Evolutionary conservation across 441 rosid species (phyloP), one percentile per base, ranked within the genome.

Genomic region (Bocquillonia castaneifolia): DNA sequence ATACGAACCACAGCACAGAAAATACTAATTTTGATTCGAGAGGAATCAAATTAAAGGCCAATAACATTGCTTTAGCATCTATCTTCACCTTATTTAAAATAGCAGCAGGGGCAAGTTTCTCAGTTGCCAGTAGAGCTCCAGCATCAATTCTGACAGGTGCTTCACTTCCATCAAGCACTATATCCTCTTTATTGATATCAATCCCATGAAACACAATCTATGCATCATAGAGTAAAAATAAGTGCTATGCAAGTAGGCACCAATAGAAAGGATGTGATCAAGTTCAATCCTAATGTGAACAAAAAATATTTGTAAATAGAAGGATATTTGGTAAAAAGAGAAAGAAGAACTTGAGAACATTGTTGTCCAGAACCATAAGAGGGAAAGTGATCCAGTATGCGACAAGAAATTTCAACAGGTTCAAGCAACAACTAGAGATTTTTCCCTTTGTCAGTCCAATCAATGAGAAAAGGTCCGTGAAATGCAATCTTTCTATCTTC

Each of bases 151-250:
- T 88, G 71, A 83, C 67, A 48, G 99, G 98, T 64, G 96, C 96
- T 67, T 92, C 99, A 80, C 99, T 95, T 70, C 99, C 98, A 79
- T 92, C 95, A 56, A 95, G 96, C 66, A 90, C 58, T 57, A 92
- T 78, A 67, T 95, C 96, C 68, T 88, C 91, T 80, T 80, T 88
- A 70, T 81, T 76, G 74, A 92, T 73, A 65, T 74, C 85, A 76
- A 95, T 90, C 67, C 98, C 99, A 76, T 90, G 95, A 80, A 92
- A 90, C 61, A 52, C 77, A 64, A 95, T 83, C 99, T 95, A 63
- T 25, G 51, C 51, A 70, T 44, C 62, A 65, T 23, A 25, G 63
- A 25, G 66, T n/a, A 31, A 69, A 18, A 78, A 34, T 60, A 47
- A 53, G 71, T 14, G 26, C 48, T 14, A n/a, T 28, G 57, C 51